Evolutionary conservation across 805 yeast genomes (phyloP).

Genomic region (Metschnikowia picachoensis): DNA sequence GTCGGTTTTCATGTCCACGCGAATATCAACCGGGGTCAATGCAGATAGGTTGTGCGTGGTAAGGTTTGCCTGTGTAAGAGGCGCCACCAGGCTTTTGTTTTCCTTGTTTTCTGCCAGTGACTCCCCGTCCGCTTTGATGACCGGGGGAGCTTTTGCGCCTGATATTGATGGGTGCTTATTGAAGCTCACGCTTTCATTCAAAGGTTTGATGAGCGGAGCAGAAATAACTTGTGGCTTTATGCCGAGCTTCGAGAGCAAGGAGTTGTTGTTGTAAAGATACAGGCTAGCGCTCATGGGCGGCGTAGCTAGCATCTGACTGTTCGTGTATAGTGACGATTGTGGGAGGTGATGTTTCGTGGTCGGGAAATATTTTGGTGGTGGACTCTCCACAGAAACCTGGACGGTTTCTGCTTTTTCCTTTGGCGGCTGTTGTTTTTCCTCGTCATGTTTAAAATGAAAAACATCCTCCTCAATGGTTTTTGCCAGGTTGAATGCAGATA

Average conservation of each 20-base stretch:
- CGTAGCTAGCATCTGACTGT: slow-evolving; percentile 27
- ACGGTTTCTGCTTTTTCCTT: neutral
- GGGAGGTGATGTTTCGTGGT: slow-evolving; percentile 29
- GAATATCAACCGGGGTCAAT: slow-evolving; percentile 4
- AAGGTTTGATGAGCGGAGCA: slow-evolving; percentile 22
- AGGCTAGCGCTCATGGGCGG: slow-evolving; percentile 23
- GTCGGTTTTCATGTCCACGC: slow-evolving; percentile 8
- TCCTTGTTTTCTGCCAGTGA: slow-evolving; percentile 6
- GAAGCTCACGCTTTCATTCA: slow-evolving; percentile 5
- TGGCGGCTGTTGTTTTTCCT: slow-evolving; percentile 1
- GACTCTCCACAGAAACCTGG: neutral
- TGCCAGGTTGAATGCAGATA: slow-evolving; percentile 65
- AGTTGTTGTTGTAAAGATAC: slow-evolving; percentile 32
- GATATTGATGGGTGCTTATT: neutral
- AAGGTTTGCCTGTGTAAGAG: slow-evolving; percentile 17
- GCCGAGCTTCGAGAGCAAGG: slow-evolving; percentile 37
- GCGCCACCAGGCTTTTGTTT: slow-evolving; percentile 5
- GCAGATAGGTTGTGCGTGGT: slow-evolving; percentile 16
- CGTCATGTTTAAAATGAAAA: slow-evolving; percentile 20
- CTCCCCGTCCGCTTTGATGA: no score
- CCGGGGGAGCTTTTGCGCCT: no score
- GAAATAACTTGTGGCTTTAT: slow-evolving; percentile 40
- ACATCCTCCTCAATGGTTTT: slow-evolving; percentile 50
- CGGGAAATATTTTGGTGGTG: slow-evolving; percentile 15
- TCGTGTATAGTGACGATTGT: slow-evolving; percentile 30